Conservation (phyloP, 2,329 filamentous ascomycete genomes). For the Penicillium capsulatum region DNA sequence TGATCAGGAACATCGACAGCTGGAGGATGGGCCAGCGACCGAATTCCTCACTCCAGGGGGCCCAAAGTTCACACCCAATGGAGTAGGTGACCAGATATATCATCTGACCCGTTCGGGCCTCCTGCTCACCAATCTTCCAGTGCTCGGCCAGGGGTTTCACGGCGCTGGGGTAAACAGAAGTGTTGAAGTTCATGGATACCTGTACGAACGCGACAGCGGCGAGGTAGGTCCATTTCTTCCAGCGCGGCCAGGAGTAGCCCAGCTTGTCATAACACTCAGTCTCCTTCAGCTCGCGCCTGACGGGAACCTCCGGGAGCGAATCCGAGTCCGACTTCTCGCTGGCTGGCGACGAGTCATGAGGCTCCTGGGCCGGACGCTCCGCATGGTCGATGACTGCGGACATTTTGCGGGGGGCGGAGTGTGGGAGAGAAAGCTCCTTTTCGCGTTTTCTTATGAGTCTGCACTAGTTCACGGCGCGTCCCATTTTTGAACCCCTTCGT, state of each 20-base stretch:
- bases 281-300: constrained; percentile 43
- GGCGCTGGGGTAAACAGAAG: constrained; percentile 64
- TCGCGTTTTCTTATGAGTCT: no score
- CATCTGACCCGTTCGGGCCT: constrained; percentile 65
- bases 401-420: not conserved
- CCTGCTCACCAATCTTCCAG: constrained; percentile 62
- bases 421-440: not conserved
- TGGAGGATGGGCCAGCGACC: constrained; percentile 71
- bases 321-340: no score
- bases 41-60: constrained; percentile 76
- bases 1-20: constrained; percentile 66
- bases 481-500: constrained; percentile 1
- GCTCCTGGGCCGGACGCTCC: not conserved
- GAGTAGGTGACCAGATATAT: constrained; percentile 72
- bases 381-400: not conserved
- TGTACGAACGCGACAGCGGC: constrained; percentile 48
- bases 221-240: constrained; percentile 18
- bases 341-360: no score
- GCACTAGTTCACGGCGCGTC: not conserved
- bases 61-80: constrained; percentile 80
- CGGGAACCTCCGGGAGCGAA: not conserved
- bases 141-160: constrained; percentile 59
- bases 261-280: constrained; percentile 61
- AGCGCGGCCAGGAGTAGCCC: constrained; percentile 54
- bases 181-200: constrained; percentile 72